Conservation (phyloP, 257 asterid genomes). For the Salvia splendens region DNA sequence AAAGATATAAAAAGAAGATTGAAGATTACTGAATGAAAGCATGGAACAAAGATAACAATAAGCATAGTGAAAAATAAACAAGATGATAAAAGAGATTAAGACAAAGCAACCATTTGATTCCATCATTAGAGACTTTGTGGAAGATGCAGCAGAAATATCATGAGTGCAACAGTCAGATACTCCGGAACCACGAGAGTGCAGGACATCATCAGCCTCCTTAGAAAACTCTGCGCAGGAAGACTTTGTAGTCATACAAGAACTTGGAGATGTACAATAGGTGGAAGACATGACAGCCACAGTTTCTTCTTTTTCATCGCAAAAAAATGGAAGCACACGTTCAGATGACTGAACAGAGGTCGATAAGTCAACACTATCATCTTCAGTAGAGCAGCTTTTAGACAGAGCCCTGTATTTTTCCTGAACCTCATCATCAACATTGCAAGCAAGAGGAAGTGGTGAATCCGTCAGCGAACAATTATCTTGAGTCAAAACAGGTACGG, state of each 20-base stretch:
- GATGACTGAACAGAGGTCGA: conserved; percentile 32
- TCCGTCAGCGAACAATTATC: conserved; percentile 11
- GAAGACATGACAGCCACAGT: conserved; percentile 28
- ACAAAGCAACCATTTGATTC: conserved; percentile 51
- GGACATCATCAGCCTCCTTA: conserved; percentile 32
- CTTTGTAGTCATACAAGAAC: conserved; percentile 29
- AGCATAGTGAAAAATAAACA: conserved; percentile 4
- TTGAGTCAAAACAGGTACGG: conserved; percentile 12
- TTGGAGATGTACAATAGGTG: conserved; percentile 31
- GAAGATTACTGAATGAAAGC: not conserved
- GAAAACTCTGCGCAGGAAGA: conserved; percentile 21
- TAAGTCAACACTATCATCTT: not conserved
- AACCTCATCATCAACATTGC: conserved; percentile 22
- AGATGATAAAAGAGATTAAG: conserved; percentile 24
- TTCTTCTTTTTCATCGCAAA: conserved; percentile 28
- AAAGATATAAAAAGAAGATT: not conserved
- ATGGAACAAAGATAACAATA: not conserved
- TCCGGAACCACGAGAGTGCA: conserved; percentile 1
- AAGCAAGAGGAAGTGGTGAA: conserved; percentile 29
- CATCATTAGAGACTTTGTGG: conserved; percentile 22
- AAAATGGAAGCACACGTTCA: conserved; percentile 31
- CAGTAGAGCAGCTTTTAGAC: too few species aligned
- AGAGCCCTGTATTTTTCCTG: not conserved
- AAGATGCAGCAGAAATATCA: conserved; percentile 32
- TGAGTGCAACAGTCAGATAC: conserved; percentile 21